phyloP scores from a whole-genome alignment of 2,329 filamentous ascomycete genomes.

The Chaetoscypha palmicola region DNA sequence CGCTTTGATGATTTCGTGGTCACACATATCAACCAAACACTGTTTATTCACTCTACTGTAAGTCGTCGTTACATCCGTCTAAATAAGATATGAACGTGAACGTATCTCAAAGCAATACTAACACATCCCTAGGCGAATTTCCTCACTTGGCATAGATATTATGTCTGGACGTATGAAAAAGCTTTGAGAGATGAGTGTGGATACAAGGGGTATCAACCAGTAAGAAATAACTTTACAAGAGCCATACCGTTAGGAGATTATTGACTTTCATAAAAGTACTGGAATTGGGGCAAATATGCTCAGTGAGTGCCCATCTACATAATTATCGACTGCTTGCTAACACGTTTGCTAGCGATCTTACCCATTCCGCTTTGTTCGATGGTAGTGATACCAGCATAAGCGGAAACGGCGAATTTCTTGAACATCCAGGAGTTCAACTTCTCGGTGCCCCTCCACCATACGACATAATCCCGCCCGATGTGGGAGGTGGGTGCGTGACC shows the following conservation, averaged over 20 bases:
- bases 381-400: conserved; percentile 43
- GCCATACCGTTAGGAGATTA: no score
- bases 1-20: conserved; percentile 31
- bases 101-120: no score
- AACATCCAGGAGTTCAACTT: conserved; percentile 15
- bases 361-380: conserved; percentile 46
- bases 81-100: no score
- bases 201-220: conserved; percentile 35
- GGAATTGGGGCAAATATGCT: neutral
- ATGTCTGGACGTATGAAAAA: conserved; percentile 35
- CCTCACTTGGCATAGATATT: conserved; percentile 39
- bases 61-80: no score
- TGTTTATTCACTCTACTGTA: conserved; percentile 19
- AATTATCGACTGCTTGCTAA: no score
- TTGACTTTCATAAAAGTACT: no score
- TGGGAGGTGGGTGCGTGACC: conserved; percentile 47
- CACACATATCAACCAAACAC: conserved; percentile 30
- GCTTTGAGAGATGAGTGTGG: conserved; percentile 36
- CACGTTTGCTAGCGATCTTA: conserved; percentile 30
- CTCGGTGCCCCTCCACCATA: conserved; percentile 1
- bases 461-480: conserved; percentile 36
- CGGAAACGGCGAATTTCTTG: conserved; percentile 38
- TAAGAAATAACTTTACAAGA: conserved; percentile 25
- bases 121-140: conserved; percentile 31
- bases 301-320: no score